Percentiles rank a stretch among this genome's conserved stretches.
These are phyloP conservation scores for Amyloporia xantha DNA, from an alignment of 768 basidiomycete species.

Conservation along the genomic window DNA sequence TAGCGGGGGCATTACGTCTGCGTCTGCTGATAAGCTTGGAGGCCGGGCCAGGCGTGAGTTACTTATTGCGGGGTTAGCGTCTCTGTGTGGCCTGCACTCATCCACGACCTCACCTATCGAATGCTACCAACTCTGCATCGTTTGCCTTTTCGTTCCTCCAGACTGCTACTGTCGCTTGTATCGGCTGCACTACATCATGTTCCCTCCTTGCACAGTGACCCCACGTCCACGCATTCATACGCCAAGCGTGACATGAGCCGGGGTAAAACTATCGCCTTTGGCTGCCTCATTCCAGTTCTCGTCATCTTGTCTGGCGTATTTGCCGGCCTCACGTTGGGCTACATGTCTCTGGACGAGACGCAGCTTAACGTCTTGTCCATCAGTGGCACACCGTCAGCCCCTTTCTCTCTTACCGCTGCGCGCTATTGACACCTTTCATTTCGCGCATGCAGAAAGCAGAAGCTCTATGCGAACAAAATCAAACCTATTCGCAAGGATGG, in stretches of 20 bases:
- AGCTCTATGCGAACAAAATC: conserved; percentile 76
- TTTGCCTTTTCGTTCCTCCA: conserved; percentile 14
- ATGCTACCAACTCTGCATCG: conserved; percentile 22
- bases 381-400: conserved; percentile 73
- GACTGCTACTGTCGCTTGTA: conserved; percentile 21
- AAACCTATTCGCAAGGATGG: conserved; percentile 82
- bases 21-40: background rate
- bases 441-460: conserved; percentile 69
- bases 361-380: conserved; percentile 84
- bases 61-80: conserved; percentile 5
- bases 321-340: conserved; percentile 88
- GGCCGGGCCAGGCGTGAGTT: background rate
- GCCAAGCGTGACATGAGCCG: conserved; percentile 25
- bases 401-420: background rate
- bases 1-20: background rate
- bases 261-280: conserved; percentile 32
- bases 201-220: conserved; percentile 4
- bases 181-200: conserved; percentile 23
- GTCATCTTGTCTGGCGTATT: conserved; percentile 80
- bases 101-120: conserved; percentile 16
- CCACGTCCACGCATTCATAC: conserved; percentile 17
- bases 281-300: conserved; percentile 72
- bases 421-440: background rate
- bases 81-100: conserved; percentile 6
- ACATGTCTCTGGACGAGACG: conserved; percentile 90